Evolutionary conservation across 192 early-diverging fungal genomes (phyloP).

Genomic region (Linnemannia hyalina): DNA sequence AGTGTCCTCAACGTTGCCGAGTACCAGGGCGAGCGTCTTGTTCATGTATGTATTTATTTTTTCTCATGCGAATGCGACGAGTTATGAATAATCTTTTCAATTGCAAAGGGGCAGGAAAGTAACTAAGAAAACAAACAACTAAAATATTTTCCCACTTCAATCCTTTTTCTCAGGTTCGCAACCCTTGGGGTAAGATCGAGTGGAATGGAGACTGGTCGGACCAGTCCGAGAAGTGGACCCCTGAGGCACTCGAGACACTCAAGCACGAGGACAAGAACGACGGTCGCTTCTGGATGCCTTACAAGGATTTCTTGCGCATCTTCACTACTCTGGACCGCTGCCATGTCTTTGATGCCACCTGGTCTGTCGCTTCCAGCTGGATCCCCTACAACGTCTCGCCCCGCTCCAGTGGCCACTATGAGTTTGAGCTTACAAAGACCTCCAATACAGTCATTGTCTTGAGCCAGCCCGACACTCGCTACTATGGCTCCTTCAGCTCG

Average conservation of each 20-base stretch:
- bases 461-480: constrained; percentile 51
- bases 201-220: constrained; percentile 65
- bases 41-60: constrained; percentile 31
- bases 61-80: not conserved
- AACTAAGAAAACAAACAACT: not conserved
- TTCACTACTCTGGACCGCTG: constrained; percentile 49
- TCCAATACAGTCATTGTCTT: constrained; percentile 40
- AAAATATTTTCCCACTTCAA: not conserved
- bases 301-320: constrained; percentile 45
- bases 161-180: constrained; percentile 50
- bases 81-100: not conserved
- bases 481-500: constrained; percentile 45
- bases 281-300: constrained; percentile 58
- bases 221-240: constrained; percentile 53
- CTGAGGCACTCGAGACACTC: constrained; percentile 44
- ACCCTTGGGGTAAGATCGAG: constrained; percentile 66
- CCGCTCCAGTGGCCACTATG: constrained; percentile 46
- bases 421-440: constrained; percentile 26
- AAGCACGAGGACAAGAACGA: constrained; percentile 48
- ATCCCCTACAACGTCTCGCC: constrained; percentile 57
- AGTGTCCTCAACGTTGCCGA: constrained; percentile 61
- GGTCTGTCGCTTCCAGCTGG: constrained; percentile 55
- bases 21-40: constrained; percentile 55
- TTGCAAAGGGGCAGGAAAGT: not conserved
- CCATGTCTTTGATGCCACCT: constrained; percentile 45